Conservation (phyloP, 768 basidiomycete species). For the Pulveroboletus sp. region DNA sequence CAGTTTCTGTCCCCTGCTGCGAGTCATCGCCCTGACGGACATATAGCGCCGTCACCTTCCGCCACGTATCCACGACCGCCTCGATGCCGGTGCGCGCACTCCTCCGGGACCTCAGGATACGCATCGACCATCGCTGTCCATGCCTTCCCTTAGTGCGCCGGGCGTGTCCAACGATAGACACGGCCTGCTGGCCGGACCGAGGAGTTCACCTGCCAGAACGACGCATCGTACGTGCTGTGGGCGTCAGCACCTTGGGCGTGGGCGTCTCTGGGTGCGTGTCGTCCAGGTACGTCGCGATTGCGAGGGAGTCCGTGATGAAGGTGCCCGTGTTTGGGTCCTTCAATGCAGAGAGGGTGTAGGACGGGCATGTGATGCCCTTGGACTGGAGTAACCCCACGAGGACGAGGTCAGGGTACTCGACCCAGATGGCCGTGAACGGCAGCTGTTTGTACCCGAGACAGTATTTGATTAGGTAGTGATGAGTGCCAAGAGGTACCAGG, state of each 20-base stretch:
- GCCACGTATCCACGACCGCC: conserved; percentile 26
- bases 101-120: conserved; percentile 23
- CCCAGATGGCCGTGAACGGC: conserved; percentile 13
- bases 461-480: conserved; percentile 2
- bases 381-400: conserved; percentile 30
- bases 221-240: conserved; percentile 27
- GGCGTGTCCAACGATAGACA: conserved; percentile 36
- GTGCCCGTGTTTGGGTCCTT: conserved; percentile 40
- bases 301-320: conserved; percentile 38
- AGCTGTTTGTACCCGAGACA: conserved; percentile 13
- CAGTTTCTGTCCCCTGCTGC: too few species aligned
- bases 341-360: conserved; percentile 47
- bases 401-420: conserved; percentile 42
- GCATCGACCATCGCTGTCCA: conserved; percentile 30
- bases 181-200: conserved; percentile 32
- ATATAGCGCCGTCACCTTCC: conserved; percentile 15
- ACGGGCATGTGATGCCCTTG: conserved; percentile 20
- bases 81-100: conserved; percentile 21
- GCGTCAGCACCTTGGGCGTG: conserved; percentile 33
- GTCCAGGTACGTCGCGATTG: conserved; percentile 50
- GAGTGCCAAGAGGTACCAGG: conserved; percentile 38
- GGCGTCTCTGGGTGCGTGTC: conserved; percentile 38
- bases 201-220: conserved; percentile 18
- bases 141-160: conserved; percentile 30
- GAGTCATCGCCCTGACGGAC: neutral